Percentiles rank a stretch among this genome's conserved stretches.
phyloP scores from a whole-genome alignment of 768 basidiomycete genomes.

The Russula emetica region DNA sequence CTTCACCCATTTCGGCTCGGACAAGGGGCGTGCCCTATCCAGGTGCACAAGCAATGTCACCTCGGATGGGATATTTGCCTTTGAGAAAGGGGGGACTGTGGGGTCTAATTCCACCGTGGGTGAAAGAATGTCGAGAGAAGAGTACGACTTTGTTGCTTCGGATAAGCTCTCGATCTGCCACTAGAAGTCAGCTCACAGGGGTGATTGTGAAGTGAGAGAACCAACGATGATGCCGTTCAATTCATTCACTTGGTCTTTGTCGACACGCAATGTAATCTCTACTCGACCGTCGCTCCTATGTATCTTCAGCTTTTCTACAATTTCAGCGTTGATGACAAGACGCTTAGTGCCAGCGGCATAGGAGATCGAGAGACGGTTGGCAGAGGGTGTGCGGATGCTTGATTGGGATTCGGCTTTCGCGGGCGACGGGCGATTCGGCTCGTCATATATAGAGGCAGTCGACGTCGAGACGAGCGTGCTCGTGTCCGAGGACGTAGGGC shows the following conservation, averaged over 20 bases:
- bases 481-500: conserved; percentile 22
- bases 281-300: conserved; percentile 80
- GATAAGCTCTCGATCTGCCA: conserved; percentile 72
- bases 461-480: conserved; percentile 25
- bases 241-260: conserved; percentile 49
- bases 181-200: conserved; percentile 2
- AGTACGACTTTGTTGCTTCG: conserved; percentile 67
- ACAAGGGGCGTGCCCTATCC: conserved; percentile 83
- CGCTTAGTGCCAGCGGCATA: conserved; percentile 87
- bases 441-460: conserved; percentile 22
- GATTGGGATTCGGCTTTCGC: conserved; percentile 33
- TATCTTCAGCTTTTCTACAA: conserved; percentile 76
- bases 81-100: conserved; percentile 71
- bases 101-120: conserved; percentile 47
- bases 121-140: conserved; percentile 48
- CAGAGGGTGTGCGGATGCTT: conserved; percentile 52
- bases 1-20: conserved; percentile 96
- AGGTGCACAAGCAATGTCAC: conserved; percentile 71
- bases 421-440: conserved; percentile 18
- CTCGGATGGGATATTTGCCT: conserved; percentile 47
- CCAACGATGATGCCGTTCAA: conserved; percentile 75
- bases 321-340: conserved; percentile 83
- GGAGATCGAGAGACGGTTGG: conserved; percentile 89
- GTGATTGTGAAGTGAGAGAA: conserved; percentile 24
- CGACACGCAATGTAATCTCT: conserved; percentile 67